phyloP scores from a whole-genome alignment of 257 asterid genomes.

The Solanum appendiculatum region DNA sequence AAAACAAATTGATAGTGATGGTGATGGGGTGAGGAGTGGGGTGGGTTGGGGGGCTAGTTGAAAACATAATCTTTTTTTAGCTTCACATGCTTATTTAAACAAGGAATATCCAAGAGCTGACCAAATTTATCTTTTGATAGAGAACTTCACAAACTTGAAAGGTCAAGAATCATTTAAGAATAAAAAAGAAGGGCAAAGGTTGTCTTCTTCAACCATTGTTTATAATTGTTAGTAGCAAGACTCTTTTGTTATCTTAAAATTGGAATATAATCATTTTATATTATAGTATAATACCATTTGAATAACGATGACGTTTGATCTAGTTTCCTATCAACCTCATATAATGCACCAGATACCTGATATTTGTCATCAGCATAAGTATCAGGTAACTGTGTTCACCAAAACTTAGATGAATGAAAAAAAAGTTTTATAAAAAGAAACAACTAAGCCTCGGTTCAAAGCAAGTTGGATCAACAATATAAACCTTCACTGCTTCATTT shows the following conservation, averaged over 20 bases:
- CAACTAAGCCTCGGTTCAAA: not conserved
- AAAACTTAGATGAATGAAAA: not conserved
- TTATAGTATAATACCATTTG: not conserved
- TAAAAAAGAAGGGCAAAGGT: not conserved
- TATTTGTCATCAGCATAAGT: not conserved
- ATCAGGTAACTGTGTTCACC: not conserved
- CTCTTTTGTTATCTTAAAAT: not conserved
- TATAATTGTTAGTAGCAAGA: not conserved
- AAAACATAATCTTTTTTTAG: not conserved
- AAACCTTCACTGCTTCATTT: not conserved
- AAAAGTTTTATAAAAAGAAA: not conserved
- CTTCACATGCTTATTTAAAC: not conserved
- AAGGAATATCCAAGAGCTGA: not conserved
- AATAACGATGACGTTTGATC: fast-evolving
- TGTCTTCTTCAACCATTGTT: not conserved
- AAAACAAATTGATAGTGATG: not conserved
- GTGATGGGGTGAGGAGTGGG: no score
- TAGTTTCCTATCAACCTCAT: not conserved
- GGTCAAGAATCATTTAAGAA: conserved; percentile 5
- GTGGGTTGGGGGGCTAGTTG: no score
- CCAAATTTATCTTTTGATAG: not conserved
- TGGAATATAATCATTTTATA: not conserved
- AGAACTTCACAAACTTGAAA: not conserved
- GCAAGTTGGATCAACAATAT: not conserved
- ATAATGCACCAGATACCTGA: fast-evolving